phyloP scores from a whole-genome alignment of 345 rosid species.

The Kandelia obovata region DNA sequence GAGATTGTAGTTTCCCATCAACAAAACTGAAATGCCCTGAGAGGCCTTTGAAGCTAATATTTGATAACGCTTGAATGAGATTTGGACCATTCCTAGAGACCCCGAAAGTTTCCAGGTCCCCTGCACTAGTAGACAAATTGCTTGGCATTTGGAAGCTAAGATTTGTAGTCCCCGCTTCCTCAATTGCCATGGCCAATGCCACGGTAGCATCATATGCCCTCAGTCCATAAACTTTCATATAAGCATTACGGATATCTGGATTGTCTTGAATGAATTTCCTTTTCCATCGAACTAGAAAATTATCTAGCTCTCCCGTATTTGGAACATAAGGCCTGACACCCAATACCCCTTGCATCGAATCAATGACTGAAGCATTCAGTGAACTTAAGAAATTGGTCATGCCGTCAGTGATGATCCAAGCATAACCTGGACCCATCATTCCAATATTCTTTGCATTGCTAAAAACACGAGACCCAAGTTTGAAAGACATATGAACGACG shows the following conservation, averaged over 20 bases:
- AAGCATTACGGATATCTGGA: constrained; percentile 7
- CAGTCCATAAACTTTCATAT: constrained; percentile 23
- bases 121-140: not conserved
- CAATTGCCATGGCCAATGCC: constrained; percentile 43
- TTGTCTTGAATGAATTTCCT: constrained; percentile 18
- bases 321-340: constrained; percentile 31
- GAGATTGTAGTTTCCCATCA: constrained; percentile 30
- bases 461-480: constrained; percentile 37
- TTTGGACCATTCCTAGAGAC: constrained; percentile 24
- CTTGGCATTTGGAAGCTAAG: constrained; percentile 7
- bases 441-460: constrained; percentile 37
- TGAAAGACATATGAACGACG: constrained; percentile 39
- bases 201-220: constrained; percentile 44
- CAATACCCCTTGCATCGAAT: constrained; percentile 42
- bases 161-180: constrained; percentile 11
- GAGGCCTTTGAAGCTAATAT: constrained; percentile 29
- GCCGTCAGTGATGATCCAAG: constrained; percentile 45
- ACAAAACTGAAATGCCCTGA: constrained; percentile 32
- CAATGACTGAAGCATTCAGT: not conserved
- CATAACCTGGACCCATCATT: constrained; percentile 60
- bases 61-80: constrained; percentile 17
- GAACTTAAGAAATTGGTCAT: constrained; percentile 12
- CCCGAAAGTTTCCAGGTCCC: constrained; percentile 19
- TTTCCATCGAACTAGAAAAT: constrained; percentile 31
- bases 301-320: constrained; percentile 10